phyloP scores from a whole-genome alignment of 768 basidiomycete species.

The Hygrocybe coccinea region DNA sequence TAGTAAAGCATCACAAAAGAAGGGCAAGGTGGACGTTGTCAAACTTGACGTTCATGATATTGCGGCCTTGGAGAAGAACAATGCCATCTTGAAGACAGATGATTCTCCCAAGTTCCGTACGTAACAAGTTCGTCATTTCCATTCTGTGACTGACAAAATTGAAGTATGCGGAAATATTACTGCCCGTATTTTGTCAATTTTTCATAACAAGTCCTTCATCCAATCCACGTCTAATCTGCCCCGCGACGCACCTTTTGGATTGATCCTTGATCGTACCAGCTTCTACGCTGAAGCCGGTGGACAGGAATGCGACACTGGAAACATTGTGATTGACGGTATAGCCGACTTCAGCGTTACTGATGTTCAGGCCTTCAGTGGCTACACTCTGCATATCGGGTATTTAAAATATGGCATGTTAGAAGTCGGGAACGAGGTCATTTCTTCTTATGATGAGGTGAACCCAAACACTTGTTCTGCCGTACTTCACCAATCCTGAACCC shows the following conservation, averaged over 20 bases:
- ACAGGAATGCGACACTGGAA: constrained; percentile 95
- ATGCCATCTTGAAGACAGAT: constrained; percentile 80
- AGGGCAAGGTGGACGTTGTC: constrained; percentile 59
- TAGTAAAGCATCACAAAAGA: constrained; percentile 79
- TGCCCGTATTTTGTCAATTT: constrained; percentile 77
- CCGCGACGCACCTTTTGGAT: constrained; percentile 65
- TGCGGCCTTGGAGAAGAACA: constrained; percentile 75
- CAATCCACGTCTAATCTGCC: constrained; percentile 63
- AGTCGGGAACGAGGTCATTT: constrained; percentile 77
- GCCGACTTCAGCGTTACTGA: constrained; percentile 92
- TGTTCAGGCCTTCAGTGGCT: constrained; percentile 92
- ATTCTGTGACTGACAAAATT: neutral
- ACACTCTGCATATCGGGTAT: constrained; percentile 87
- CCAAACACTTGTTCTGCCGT: neutral
- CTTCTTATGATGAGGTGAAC: constrained; percentile 86
- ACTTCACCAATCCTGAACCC: constrained; percentile 3
- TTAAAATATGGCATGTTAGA: constrained; percentile 83
- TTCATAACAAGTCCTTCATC: constrained; percentile 73
- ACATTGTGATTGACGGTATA: constrained; percentile 85
- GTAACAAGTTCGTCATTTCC: constrained; percentile 20
- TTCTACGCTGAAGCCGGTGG: constrained; percentile 98
- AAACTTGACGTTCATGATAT: constrained; percentile 96
- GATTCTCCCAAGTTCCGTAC: constrained; percentile 88
- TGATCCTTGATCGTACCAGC: constrained; percentile 87
- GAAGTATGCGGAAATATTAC: constrained; percentile 73